Evolutionary conservation across 768 basidiomycete species (phyloP).

Genomic region (Termitomyces bulborhizus): DNA sequence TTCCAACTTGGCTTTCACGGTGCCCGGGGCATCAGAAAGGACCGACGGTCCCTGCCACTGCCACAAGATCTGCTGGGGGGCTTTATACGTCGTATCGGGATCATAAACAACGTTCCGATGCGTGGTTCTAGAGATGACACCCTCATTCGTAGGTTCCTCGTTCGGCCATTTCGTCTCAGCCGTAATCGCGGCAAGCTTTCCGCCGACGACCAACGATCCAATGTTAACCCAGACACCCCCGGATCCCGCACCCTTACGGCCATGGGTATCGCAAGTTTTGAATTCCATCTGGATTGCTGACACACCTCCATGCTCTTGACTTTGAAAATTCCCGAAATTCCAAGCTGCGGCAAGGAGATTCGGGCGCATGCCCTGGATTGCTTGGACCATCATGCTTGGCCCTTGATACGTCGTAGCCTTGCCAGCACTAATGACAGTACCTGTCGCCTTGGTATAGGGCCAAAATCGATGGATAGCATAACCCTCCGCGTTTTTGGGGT

Average conservation of each 20-base stretch:
- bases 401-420: conserved; percentile 51
- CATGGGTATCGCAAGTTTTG: conserved; percentile 74
- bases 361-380: conserved; percentile 97
- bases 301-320: conserved; percentile 61
- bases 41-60: conserved; percentile 76
- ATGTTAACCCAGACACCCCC: conserved; percentile 83
- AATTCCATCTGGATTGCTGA: conserved; percentile 96
- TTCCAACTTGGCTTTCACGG: conserved; percentile 48
- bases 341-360: conserved; percentile 88
- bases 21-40: conserved; percentile 42
- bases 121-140: conserved; percentile 56
- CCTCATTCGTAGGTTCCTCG: conserved; percentile 38
- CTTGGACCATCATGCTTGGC: conserved; percentile 85
- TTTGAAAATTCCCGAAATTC: conserved; percentile 95
- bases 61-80: conserved; percentile 63
- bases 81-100: conserved; percentile 74
- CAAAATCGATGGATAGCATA: conserved; percentile 9
- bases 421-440: conserved; percentile 64
- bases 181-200: conserved; percentile 70
- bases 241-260: conserved; percentile 71
- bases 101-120: conserved; percentile 63
- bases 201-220: conserved; percentile 77
- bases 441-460: conserved; percentile 26
- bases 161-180: conserved; percentile 76
- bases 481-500: conserved; percentile 4